phyloP scores from a whole-genome alignment of 805 yeast genomes.

The Barnettozyma siamensis region DNA sequence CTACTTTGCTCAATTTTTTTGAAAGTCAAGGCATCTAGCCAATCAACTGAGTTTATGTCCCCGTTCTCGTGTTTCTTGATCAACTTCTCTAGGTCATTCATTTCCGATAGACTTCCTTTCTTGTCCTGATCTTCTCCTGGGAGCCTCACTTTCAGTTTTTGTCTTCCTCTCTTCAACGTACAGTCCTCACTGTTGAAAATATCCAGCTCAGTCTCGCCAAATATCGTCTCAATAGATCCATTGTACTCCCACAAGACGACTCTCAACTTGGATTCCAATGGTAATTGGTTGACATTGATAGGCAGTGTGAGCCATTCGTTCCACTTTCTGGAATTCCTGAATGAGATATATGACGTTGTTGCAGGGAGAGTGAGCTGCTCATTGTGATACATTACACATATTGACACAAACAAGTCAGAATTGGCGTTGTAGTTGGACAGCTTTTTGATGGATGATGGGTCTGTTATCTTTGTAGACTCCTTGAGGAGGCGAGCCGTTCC shows the following conservation, averaged over 20 bases:
- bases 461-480: conserved; percentile 40
- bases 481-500: conserved; percentile 37
- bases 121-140: conserved; percentile 24
- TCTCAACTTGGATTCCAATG: conserved; percentile 51
- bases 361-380: conserved; percentile 45
- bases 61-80: conserved; percentile 64
- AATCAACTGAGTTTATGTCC: conserved; percentile 51
- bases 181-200: conserved; percentile 57
- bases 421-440: conserved; percentile 32
- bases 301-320: conserved; percentile 72
- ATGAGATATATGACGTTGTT: conserved; percentile 43
- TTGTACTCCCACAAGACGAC: conserved; percentile 66
- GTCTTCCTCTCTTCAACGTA: conserved; percentile 67
- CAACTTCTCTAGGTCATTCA: conserved; percentile 45
- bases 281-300: conserved; percentile 64
- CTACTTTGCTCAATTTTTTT: conserved; percentile 37
- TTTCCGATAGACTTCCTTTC: conserved; percentile 24
- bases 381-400: conserved; percentile 38
- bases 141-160: conserved; percentile 44
- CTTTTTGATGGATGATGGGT: conserved; percentile 39
- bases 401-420: conserved; percentile 39
- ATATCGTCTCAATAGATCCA: conserved; percentile 43
- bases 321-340: conserved; percentile 49
- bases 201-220: conserved; percentile 55
- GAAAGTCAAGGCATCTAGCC: conserved; percentile 70